Percentiles rank a stretch among this genome's conserved stretches.
Conservation (phyloP, 2,329 filamentous ascomycete species). For the Fusarium transvaalense region DNA sequence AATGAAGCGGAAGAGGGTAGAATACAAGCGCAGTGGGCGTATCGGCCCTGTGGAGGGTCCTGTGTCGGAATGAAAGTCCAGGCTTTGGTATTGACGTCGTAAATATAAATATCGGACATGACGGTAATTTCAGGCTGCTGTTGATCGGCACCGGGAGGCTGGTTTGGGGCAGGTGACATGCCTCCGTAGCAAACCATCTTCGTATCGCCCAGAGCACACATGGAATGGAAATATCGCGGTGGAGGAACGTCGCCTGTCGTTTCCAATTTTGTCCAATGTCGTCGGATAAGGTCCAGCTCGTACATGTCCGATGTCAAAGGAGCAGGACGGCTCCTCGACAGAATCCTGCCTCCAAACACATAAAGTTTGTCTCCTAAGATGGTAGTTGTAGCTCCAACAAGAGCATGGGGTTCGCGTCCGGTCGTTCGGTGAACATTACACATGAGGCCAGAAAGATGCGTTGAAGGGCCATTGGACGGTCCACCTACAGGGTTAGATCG, state of each 20-base stretch:
- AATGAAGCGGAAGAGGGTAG: conserved; percentile 90
- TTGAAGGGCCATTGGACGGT: conserved; percentile 62
- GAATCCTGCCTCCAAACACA: conserved; percentile 90
- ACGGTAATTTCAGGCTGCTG: conserved; percentile 89
- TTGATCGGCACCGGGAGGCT: conserved; percentile 60
- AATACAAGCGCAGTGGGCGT: conserved; percentile 95
- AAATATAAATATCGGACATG: conserved; percentile 98
- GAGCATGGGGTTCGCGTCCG: conserved; percentile 87
- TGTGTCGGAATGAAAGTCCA: conserved; percentile 88
- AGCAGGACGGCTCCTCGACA: conserved; percentile 83
- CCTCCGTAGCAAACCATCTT: conserved; percentile 98
- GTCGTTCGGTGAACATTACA: conserved; percentile 86
- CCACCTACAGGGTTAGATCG: conserved; percentile 54
- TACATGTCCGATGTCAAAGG: conserved; percentile 92
- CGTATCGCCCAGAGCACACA: conserved; percentile 92
- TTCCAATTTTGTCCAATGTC: conserved; percentile 94
- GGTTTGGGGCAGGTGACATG: conserved; percentile 83
- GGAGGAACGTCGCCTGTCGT: conserved; percentile 87
- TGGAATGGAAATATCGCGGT: conserved; percentile 95
- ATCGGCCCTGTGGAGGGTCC: conserved; percentile 90
- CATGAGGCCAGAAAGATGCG: conserved; percentile 75
- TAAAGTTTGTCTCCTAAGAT: conserved; percentile 96
- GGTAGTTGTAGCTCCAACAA: conserved; percentile 95
- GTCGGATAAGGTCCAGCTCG: conserved; percentile 88
- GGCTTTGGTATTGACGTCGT: conserved; percentile 82